Percentiles rank a stretch among this genome's conserved stretches.
phyloP scores from a whole-genome alignment of 768 basidiomycete species.

The Russula brevipes region DNA sequence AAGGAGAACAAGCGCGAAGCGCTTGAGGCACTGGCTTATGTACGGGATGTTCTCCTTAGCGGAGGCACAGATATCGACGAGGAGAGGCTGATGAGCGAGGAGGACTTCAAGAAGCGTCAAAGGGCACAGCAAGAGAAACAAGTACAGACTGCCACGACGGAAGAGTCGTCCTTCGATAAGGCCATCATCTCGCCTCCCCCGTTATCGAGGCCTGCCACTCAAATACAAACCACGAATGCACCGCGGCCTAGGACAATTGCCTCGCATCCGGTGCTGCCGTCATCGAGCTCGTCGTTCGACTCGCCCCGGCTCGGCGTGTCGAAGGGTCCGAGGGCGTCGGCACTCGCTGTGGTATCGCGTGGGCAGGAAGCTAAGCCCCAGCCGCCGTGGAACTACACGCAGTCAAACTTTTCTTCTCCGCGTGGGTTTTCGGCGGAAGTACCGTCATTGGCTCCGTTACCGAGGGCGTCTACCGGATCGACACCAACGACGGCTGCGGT shows the following conservation, averaged over 20 bases:
- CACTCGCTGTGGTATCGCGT: conserved; percentile 17
- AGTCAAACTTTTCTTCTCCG: conserved; percentile 41
- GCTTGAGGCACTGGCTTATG: conserved; percentile 69
- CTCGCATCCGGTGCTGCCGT: conserved; percentile 19
- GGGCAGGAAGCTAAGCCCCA: conserved; percentile 25
- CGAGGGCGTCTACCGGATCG: conserved; percentile 38
- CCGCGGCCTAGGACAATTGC: conserved; percentile 22
- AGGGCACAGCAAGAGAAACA: conserved; percentile 27
- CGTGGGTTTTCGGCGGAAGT: conserved; percentile 32
- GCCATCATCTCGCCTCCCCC: conserved; percentile 23
- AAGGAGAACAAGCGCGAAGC: conserved; percentile 53
- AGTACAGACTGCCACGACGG: conserved; percentile 14
- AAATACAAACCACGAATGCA: conserved; percentile 11
- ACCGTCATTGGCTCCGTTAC: conserved; percentile 48
- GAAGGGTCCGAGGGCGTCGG: conserved; percentile 20
- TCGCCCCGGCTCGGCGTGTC: conserved; percentile 14
- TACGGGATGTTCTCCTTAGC: conserved; percentile 65
- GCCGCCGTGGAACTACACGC: conserved; percentile 57
- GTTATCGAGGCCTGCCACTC: conserved; percentile 19
- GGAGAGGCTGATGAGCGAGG: conserved; percentile 57
- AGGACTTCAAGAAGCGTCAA: conserved; percentile 39
- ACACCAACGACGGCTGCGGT: conserved; percentile 13
- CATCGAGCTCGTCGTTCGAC: conserved; percentile 22
- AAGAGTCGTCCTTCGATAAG: conserved; percentile 7
- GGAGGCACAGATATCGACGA: conserved; percentile 54